Percentiles rank a stretch among this genome's conserved stretches.
Conservation (phyloP, 2,329 filamentous ascomycete species). For the Coniochaeta sp. region DNA sequence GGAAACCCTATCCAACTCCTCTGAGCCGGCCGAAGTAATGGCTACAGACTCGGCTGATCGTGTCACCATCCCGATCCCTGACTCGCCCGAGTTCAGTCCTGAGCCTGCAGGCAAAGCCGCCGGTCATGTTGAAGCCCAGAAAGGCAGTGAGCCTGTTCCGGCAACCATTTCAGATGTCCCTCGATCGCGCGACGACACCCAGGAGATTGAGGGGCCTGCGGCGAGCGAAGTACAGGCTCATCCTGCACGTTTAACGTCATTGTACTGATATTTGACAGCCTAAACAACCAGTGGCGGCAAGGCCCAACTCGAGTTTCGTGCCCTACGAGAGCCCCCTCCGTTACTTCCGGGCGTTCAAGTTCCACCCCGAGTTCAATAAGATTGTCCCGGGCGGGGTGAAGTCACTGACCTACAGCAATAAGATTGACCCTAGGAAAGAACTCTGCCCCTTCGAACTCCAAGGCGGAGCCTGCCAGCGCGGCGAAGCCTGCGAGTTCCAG, state of each 20-base stretch:
- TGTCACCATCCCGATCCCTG: slow-evolving; percentile 6
- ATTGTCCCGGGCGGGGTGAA: slow-evolving; percentile 69
- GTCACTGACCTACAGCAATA: slow-evolving; percentile 90
- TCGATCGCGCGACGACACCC: neutral
- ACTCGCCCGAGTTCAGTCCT: slow-evolving; percentile 8
- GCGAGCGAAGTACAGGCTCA: slow-evolving; percentile 2
- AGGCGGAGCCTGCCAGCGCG: slow-evolving; percentile 62
- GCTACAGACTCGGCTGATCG: slow-evolving; percentile 8
- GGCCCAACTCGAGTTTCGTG: slow-evolving; percentile 12
- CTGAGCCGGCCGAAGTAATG: slow-evolving; percentile 44
- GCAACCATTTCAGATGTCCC: neutral
- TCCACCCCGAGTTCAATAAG: slow-evolving; percentile 68
- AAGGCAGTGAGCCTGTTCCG: neutral
- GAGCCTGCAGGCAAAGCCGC: slow-evolving; percentile 3
- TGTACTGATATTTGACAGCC: slow-evolving; percentile 14
- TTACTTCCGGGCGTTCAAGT: slow-evolving; percentile 81
- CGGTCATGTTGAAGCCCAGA: neutral
- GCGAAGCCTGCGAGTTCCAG: slow-evolving; percentile 64
- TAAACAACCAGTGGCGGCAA: slow-evolving; percentile 5
- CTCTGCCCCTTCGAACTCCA: slow-evolving; percentile 71
- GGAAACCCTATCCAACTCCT: slow-evolving; percentile 35
- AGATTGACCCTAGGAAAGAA: slow-evolving; percentile 67
- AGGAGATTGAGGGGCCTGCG: neutral
- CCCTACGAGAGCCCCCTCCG: slow-evolving; percentile 80
- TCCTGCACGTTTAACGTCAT: neutral